Base-by-base conservation (phyloP, 345 rosid genomes). In the Luvunga scandens region DNA sequence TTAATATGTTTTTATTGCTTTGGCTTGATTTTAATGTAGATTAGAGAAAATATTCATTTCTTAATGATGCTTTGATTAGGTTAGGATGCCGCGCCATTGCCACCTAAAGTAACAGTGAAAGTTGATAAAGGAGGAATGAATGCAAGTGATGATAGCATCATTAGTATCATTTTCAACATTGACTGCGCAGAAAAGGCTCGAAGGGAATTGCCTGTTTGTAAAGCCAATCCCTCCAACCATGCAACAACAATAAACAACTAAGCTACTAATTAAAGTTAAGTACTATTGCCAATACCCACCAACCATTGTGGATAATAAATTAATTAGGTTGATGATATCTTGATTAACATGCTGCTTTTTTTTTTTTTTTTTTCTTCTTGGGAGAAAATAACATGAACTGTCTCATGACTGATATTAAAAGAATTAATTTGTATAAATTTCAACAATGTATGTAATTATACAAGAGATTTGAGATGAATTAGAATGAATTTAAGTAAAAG, bases 61-160 rank as follows among this genome's bases (percentile, higher is more conserved):
- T 64, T 64, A 21, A 30, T 30, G 31, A 31, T 64, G 68, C 9
- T 5, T 45, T 28, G 69, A 63, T 74, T 60, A 61, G 48, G 69
- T 25, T 13, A 42, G 31, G 77, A 62, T 12, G n/a, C 31, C 1
- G 0, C 6, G 25, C 25, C 6, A 19, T 31, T 10, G 45, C 12
- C 69, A 30, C 22, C 69, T 63, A 27, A 62, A 61, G 33, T 31
- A 22, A 42, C 27, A 73, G 66, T 36, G 50, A 59, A 59, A 73
- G 33, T 25, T 57, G 5, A 63, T 30, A 19, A 14, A 64, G 19
- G 18, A 12, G 28, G 33, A 31, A 75, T 28, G 42, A 42, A 61
- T 68, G 69, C 75, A 68, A 68, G 80, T 75, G 64, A 82, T 56
- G 77, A 78, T 65, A 57, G 76, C 78, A 74, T 78, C 77, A 78